Conservation (phyloP, 371 early-diverging fungal genomes). For the Mortierella sp. region DNA sequence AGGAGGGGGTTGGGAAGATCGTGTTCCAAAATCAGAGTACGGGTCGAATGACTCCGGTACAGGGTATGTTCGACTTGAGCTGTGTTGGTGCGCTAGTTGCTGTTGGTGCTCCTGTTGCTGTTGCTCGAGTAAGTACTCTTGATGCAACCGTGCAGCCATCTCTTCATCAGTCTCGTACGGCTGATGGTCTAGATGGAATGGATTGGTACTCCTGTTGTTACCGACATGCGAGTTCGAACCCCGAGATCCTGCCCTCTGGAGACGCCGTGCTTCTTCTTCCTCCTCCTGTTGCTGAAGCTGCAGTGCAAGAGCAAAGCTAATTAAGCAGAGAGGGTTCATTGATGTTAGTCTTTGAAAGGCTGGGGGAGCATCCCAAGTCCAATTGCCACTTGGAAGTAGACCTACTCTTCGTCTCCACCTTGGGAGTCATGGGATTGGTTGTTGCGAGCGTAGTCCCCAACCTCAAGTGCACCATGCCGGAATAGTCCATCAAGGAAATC, state of each 20-base stretch:
- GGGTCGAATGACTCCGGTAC: neutral
- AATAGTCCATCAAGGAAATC: slow-evolving; percentile 76
- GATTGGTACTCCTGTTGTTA: neutral
- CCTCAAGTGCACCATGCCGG: slow-evolving; percentile 49
- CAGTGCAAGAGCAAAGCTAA: slow-evolving; percentile 69
- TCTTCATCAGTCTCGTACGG: slow-evolving; percentile 44
- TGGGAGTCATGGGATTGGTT: slow-evolving; percentile 28
- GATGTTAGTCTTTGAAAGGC: too few relatives aligned
- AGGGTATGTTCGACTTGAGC: neutral
- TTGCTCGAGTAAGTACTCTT: slow-evolving; percentile 26
- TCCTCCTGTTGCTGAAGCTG: slow-evolving; percentile 68
- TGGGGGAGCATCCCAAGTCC: neutral
- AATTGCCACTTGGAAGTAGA: slow-evolving; percentile 1
- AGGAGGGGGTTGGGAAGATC: neutral
- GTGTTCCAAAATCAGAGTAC: slow-evolving; percentile 3
- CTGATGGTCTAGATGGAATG: slow-evolving; percentile 3
- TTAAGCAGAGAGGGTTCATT: too few relatives aligned
- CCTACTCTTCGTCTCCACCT: slow-evolving; percentile 51
- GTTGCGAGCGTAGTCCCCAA: slow-evolving; percentile 55
- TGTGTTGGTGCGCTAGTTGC: slow-evolving; percentile 21
- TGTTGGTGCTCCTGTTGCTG: slow-evolving; percentile 25
- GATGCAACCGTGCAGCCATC: slow-evolving; percentile 49
- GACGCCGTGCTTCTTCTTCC: slow-evolving; percentile 40
- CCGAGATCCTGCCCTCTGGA: slow-evolving; percentile 19
- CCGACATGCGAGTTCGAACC: slow-evolving; percentile 3